phyloP scores from a whole-genome alignment of 441 rosid genomes.

The Bocquillonia castaneifolia region DNA sequence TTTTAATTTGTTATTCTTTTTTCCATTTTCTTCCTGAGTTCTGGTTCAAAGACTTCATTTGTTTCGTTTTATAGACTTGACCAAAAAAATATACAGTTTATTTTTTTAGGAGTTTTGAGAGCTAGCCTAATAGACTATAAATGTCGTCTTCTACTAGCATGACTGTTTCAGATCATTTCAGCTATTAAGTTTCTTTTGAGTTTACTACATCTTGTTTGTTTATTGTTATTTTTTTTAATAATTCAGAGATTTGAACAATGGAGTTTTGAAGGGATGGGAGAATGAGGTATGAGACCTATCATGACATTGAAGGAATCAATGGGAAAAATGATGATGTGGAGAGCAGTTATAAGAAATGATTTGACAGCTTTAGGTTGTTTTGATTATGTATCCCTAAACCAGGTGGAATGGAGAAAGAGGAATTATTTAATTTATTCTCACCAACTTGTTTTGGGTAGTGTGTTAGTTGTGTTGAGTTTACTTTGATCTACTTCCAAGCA shows the following conservation, averaged over 20 bases:
- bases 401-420: neutral
- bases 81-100: too few relatives aligned
- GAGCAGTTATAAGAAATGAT: neutral
- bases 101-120: too few relatives aligned
- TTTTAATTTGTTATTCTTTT: neutral
- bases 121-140: too few relatives aligned
- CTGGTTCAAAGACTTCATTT: neutral
- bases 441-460: neutral
- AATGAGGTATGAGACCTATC: neutral
- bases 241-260: neutral
- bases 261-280: neutral
- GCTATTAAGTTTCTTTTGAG: too few relatives aligned
- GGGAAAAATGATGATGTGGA: neutral
- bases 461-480: neutral
- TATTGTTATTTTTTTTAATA: neutral
- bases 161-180: too few relatives aligned
- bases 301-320: too few relatives aligned
- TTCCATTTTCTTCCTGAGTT: neutral
- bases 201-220: too few relatives aligned
- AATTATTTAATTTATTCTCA: too few relatives aligned
- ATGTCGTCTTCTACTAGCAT: too few relatives aligned
- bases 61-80: neutral
- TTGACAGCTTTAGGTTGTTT: neutral
- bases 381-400: neutral
- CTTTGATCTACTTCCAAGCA: neutral